phyloP scores from a whole-genome alignment of 2,329 filamentous ascomycete species.

The Cercospora zeina region DNA sequence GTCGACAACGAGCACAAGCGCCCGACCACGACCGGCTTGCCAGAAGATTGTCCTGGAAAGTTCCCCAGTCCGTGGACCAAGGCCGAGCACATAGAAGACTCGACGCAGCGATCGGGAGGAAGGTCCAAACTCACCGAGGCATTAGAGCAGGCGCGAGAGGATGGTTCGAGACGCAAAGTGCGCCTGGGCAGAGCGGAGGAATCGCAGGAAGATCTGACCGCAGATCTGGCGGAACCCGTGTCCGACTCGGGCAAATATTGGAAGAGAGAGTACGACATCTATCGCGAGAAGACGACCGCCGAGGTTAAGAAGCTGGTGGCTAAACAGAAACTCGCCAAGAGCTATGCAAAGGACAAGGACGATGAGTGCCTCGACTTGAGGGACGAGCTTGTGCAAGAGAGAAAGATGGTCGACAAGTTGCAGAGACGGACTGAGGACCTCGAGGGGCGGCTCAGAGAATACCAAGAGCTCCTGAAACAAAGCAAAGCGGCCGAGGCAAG shows the following conservation, averaged over 20 bases:
- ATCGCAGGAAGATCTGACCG: slow-evolving; percentile 56
- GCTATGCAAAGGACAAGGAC: slow-evolving; percentile 76
- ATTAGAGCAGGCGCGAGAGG: slow-evolving; percentile 48
- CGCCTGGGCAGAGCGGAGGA: slow-evolving; percentile 33
- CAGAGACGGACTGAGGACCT: slow-evolving; percentile 64
- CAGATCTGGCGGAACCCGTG: slow-evolving; percentile 71
- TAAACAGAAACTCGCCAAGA: slow-evolving; percentile 78
- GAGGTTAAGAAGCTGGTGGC: slow-evolving; percentile 76
- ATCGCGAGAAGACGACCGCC: slow-evolving; percentile 68
- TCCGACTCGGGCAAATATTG: slow-evolving; percentile 76
- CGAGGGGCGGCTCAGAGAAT: slow-evolving; percentile 57
- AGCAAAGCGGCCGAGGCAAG: slow-evolving; percentile 14
- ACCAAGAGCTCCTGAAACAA: slow-evolving; percentile 37
- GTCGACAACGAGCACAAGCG: slow-evolving; percentile 57
- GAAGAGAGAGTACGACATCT: slow-evolving; percentile 75
- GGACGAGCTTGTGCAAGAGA: slow-evolving; percentile 67
- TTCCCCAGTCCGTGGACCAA: slow-evolving; percentile 54
- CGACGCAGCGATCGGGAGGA: slow-evolving; percentile 37
- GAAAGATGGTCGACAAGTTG: slow-evolving; percentile 63
- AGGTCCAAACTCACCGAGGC: slow-evolving; percentile 49
- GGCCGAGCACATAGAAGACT: slow-evolving; percentile 34
- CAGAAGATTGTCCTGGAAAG: slow-evolving; percentile 51
- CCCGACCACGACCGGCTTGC: slow-evolving; percentile 50
- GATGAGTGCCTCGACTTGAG: slow-evolving; percentile 66
- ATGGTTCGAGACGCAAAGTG: slow-evolving; percentile 37